These are phyloP conservation scores for Geranomyces michiganensis DNA, from an alignment of 192 early-diverging fungal genomes.

Conservation along the genomic window DNA sequence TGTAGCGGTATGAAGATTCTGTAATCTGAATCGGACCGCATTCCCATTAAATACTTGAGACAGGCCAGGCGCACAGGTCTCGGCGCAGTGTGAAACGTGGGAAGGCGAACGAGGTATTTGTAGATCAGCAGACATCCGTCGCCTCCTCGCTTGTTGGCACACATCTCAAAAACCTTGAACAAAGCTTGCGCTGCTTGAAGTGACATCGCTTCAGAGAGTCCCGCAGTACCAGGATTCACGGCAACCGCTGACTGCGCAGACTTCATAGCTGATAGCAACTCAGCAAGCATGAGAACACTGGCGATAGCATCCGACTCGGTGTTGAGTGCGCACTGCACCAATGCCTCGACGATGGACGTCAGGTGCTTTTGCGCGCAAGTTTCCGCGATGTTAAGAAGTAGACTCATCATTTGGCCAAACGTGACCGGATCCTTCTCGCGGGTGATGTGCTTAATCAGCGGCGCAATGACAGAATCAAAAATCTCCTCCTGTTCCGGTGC, in stretches of 20 bases:
- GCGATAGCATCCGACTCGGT: conserved; percentile 23
- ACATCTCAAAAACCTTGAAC: conserved; percentile 12
- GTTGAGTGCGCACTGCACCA: conserved; percentile 31
- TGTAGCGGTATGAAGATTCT: conserved; percentile 11
- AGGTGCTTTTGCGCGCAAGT: conserved; percentile 1
- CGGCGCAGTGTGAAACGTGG: conserved; percentile 20
- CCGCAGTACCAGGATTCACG: conserved; percentile 7
- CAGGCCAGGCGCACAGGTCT: conserved; percentile 18
- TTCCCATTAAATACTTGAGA: conserved; percentile 14
- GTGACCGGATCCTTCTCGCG: conserved; percentile 7
- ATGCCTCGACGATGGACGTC: conserved; percentile 9
- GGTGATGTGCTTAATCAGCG: conserved; percentile 13
- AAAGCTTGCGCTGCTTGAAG: neutral
- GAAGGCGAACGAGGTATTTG: conserved; percentile 31
- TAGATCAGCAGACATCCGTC: conserved; percentile 23
- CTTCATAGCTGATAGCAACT: conserved; percentile 28
- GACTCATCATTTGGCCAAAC: neutral
- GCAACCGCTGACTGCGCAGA: conserved; percentile 23
- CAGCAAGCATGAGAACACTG: conserved; percentile 26
- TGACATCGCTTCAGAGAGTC: neutral
- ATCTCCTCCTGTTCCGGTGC: conserved; percentile 26
- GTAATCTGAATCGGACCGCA: conserved; percentile 16
- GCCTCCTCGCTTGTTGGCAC: conserved; percentile 11
- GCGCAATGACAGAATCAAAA: conserved; percentile 18
- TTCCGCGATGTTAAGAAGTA: neutral